Evolutionary conservation across 352 stramenopile species (phyloP).

Genomic region (Phytophthora rubi): DNA sequence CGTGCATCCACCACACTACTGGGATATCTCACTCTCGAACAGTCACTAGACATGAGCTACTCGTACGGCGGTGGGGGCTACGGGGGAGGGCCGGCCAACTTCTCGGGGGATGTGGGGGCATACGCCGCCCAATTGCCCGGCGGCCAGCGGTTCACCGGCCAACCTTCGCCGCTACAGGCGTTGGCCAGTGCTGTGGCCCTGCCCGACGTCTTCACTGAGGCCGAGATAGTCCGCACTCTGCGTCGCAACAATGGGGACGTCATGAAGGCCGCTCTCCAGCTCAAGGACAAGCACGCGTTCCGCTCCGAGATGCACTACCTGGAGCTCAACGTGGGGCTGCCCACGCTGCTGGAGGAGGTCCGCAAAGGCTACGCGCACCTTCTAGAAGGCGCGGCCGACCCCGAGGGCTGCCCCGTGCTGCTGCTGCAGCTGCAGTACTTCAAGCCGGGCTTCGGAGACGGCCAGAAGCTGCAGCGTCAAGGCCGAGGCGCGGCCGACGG

Average conservation of each 20-base stretch:
- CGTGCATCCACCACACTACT: no score
- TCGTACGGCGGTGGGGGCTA: conserved; percentile 35
- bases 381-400: conserved; percentile 60
- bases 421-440: conserved; percentile 72
- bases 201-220: conserved; percentile 55
- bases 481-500: conserved; percentile 57
- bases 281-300: conserved; percentile 72
- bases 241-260: conserved; percentile 70
- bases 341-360: conserved; percentile 67
- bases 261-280: conserved; percentile 71
- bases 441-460: conserved; percentile 58
- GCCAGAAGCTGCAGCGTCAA: conserved; percentile 67
- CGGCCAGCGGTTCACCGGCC: conserved; percentile 12
- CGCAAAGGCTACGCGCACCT: conserved; percentile 82
- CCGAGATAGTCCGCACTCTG: conserved; percentile 67
- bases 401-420: conserved; percentile 58
- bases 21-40: no score
- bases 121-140: conserved; percentile 45
- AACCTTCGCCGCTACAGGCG: conserved; percentile 66
- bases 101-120: conserved; percentile 30
- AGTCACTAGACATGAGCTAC: conserved; percentile 17
- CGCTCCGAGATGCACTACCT: conserved; percentile 53
- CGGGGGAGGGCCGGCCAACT: conserved; percentile 22
- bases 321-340: conserved; percentile 67
- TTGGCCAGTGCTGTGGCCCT: conserved; percentile 74